phyloP scores from a whole-genome alignment of 73 alveolate species.

The Paramecium pentaurelia region DNA sequence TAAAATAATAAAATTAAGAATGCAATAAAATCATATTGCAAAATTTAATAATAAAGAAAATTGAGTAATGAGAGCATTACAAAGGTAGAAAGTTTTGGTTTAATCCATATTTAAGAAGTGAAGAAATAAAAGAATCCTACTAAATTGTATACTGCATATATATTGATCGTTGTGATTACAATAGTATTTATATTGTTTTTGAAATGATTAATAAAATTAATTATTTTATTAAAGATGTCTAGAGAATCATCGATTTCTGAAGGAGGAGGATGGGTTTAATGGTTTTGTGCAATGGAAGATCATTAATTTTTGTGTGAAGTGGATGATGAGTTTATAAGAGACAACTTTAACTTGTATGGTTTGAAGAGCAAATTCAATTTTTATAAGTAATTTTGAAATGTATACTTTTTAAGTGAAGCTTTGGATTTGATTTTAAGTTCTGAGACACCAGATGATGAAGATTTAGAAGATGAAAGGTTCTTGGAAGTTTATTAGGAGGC shows the following conservation, averaged over 20 bases:
- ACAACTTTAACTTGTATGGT: constrained; percentile 85
- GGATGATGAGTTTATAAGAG: constrained; percentile 89
- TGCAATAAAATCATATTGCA: background rate
- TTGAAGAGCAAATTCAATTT: constrained; percentile 67
- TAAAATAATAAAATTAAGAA: background rate
- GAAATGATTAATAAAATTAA: background rate
- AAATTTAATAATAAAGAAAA: background rate
- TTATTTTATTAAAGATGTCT: background rate
- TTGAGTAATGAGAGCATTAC: background rate
- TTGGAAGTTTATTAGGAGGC: constrained; percentile 87
- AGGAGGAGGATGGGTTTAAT: constrained; percentile 82
- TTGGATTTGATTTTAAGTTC: constrained; percentile 92
- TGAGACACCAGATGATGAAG: constrained; percentile 90
- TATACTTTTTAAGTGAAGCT: constrained; percentile 63
- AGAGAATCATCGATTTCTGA: constrained; percentile 52
- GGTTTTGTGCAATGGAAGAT: constrained; percentile 96
- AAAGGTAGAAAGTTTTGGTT: background rate
- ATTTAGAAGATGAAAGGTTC: constrained; percentile 83
- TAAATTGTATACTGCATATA: background rate
- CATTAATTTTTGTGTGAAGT: constrained; percentile 90
- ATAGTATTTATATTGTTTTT: background rate
- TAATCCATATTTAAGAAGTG: background rate
- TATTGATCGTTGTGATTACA: background rate
- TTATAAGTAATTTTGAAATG: constrained; percentile 43
- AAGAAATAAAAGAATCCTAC: background rate